Evolutionary conservation across 306 rosid genomes (phyloP).

Genomic region (Inga leiocalycina): DNA sequence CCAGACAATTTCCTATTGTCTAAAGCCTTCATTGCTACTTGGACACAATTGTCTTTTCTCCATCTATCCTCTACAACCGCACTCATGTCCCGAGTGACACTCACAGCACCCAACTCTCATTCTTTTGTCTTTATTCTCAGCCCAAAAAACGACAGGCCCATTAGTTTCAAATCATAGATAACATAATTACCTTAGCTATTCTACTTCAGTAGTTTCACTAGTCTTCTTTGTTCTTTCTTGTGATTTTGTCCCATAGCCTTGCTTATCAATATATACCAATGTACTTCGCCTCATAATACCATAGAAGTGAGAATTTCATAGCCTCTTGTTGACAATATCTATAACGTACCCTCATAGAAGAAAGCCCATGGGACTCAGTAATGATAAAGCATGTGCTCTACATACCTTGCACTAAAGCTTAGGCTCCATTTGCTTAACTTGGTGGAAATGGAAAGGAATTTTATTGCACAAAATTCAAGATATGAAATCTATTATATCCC

Average conservation of each 20-base stretch:
- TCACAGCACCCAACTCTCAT: background rate
- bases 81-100: background rate
- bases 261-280: background rate
- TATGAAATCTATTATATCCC: background rate
- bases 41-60: background rate
- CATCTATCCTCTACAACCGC: background rate
- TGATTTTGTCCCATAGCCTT: background rate
- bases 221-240: background rate
- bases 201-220: background rate
- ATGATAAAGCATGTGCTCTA: background rate
- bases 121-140: background rate
- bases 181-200: background rate
- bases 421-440: background rate
- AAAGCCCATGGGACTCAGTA: background rate
- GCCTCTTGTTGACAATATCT: background rate
- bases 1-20: background rate
- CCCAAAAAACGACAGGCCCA: background rate
- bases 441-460: background rate
- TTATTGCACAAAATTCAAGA: background rate
- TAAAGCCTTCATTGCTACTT: background rate
- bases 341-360: background rate
- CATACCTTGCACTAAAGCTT: background rate
- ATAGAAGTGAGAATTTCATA: background rate
- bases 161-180: too few relatives aligned
- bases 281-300: background rate